These are phyloP conservation scores for Chlamydomonas reinhardtii DNA, from an alignment of 163 green algal species.

Conservation along the genomic window DNA sequence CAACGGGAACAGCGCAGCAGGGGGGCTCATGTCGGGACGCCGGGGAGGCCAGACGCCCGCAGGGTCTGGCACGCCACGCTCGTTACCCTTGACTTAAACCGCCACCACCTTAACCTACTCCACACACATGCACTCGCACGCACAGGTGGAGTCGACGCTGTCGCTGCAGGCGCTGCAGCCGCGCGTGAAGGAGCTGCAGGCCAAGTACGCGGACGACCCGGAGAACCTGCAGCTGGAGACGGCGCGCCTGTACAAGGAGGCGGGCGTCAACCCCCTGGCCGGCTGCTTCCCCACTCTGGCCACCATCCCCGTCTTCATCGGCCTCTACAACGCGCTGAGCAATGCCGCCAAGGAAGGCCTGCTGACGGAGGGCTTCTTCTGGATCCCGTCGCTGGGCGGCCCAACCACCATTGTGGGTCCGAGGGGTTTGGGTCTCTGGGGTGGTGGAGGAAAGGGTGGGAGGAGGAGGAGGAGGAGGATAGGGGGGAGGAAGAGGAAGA, in stretches of 20 bases:
- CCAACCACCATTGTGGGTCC: conserved; percentile 77
- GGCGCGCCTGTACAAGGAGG: conserved; percentile 92
- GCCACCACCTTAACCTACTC: no score
- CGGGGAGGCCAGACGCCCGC: no score
- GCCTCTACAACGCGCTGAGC: conserved; percentile 91
- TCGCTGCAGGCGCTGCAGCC: conserved; percentile 93
- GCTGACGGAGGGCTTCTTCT: conserved; percentile 94
- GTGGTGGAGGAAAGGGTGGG: no score
- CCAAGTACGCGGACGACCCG: conserved; percentile 81
- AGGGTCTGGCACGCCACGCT: no score
- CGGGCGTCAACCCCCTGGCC: conserved; percentile 95
- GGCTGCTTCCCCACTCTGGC: conserved; percentile 91
- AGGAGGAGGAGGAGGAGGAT: no score
- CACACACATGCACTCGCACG: no score
- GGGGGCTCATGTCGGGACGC: no score
- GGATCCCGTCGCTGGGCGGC: conserved; percentile 94
- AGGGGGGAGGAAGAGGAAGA: no score
- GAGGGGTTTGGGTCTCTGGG: no score
- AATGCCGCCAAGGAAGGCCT: conserved; percentile 81
- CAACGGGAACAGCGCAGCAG: no score
- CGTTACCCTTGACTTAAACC: no score
- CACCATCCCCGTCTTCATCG: conserved; percentile 95
- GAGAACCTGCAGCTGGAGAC: conserved; percentile 92
- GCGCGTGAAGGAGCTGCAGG: conserved; percentile 95
- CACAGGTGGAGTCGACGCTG: conserved; percentile 93